Percentiles rank a stretch among this genome's conserved stretches.
Conservation (phyloP, 441 rosid species). For the Syzygium malaccense region DNA sequence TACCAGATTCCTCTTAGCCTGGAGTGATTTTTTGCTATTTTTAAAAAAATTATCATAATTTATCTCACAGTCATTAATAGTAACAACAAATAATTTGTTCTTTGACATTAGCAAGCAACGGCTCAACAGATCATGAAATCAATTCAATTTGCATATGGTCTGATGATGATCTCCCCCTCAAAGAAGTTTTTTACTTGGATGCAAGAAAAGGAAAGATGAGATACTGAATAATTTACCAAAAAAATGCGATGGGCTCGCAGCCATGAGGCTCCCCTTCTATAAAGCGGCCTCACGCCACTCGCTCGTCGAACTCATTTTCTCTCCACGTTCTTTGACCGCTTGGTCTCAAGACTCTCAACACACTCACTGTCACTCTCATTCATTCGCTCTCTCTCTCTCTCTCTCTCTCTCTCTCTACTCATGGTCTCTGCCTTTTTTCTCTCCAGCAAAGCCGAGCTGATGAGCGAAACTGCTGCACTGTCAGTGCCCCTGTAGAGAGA, state of each 20-base stretch:
- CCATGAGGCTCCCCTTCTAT: background rate
- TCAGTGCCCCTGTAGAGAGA: slow-evolving; percentile 18
- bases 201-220: background rate
- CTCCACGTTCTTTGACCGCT: slow-evolving; percentile 37
- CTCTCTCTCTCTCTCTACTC: slow-evolving; percentile 7
- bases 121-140: background rate
- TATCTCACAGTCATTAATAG: background rate
- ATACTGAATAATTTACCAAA: background rate
- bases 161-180: background rate
- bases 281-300: slow-evolving; percentile 4
- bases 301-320: slow-evolving; percentile 10
- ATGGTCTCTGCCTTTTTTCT: slow-evolving; percentile 3
- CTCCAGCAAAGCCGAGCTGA: slow-evolving; percentile 10
- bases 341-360: background rate
- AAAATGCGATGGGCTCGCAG: background rate
- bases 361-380: slow-evolving; percentile 8
- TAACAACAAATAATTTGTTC: background rate
- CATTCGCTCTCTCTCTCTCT: background rate
- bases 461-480: slow-evolving; percentile 24
- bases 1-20: slow-evolving; percentile 15
- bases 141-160: background rate
- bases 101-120: background rate
- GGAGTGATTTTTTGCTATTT: background rate
- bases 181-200: background rate
- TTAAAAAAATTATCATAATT: background rate